Evolutionary conservation across 179 eudicot genomes (phyloP), one percentile per base, ranked within the genome.

Genomic region (Sideroxylon spinosum): DNA sequence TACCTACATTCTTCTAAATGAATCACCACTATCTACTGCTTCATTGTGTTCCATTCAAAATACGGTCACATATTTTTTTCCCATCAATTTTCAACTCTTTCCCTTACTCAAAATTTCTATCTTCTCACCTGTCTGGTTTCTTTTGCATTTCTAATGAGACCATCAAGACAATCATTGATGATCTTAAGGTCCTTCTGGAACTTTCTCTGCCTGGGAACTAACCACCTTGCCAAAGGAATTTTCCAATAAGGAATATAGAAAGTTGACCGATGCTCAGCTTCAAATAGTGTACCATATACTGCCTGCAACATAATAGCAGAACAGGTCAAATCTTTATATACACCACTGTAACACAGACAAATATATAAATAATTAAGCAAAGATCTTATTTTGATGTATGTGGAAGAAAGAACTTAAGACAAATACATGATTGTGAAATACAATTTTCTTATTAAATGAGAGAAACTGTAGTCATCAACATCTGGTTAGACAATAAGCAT

Each of bases 221-320:
- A 66, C 99, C 99, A 96, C 68, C 87, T 92, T 61, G 99, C 91
- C 78, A 91, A 76, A 75, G 99, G 99, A 79, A 96, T 69, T 81
- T 94, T 96, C 99, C 99, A 96, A 75, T 96, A 96, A 23, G 99
- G 99, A 68, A 96, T 86, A 82, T 96, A 96, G 86, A 96, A 96
- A 57, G 99, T 96, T 16, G 99, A 96, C 50, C 99, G 88, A 85
- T 96, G 99, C 85, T 96, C 99, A 83, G 99, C 99, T 90, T 96
- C 99, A 81, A 88, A 96, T 76, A 96, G 97, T n/a, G 99, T 94
- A 73, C 99, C 98, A 78, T 96, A 96, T 67, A 96, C 99, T 75
- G 99, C 99, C 99, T 96, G 90, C 73, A 71, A 78, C 12, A 29
- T 32, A 66, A 64, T 46, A 37, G n/a, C 23, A 73, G 61, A 84